These are phyloP conservation scores for Trichoderma simmonsii DNA, from an alignment of 2,329 filamentous ascomycete species.

Conservation along the genomic window DNA sequence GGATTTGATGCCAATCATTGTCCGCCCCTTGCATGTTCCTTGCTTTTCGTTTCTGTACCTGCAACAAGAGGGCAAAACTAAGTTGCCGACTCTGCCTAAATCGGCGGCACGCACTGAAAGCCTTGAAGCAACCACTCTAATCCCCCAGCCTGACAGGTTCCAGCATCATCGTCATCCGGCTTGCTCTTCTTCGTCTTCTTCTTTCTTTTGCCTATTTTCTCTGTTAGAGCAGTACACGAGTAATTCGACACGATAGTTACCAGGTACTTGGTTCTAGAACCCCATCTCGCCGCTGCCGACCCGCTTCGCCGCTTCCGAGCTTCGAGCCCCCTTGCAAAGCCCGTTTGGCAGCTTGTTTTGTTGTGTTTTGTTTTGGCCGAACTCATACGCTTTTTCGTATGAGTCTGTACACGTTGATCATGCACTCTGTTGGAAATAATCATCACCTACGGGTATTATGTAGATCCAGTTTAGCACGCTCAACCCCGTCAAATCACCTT, in stretches of 20 bases:
- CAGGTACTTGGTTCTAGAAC: background rate
- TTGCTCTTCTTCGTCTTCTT: background rate
- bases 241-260: too few relatives aligned
- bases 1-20: background rate
- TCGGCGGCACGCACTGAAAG: background rate
- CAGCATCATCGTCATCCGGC: background rate
- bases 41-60: background rate
- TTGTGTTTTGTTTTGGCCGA: background rate
- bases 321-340: background rate
- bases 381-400: background rate
- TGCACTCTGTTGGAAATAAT: background rate
- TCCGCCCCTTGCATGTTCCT: background rate
- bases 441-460: background rate
- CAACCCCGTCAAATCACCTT: background rate
- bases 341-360: background rate
- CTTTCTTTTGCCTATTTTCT: background rate
- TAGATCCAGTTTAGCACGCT: background rate
- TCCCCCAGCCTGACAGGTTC: background rate
- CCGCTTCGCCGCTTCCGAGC: slow-evolving; percentile 10
- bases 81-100: background rate
- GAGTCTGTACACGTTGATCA: background rate
- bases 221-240: too few relatives aligned
- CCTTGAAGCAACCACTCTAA: background rate
- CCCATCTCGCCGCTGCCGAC: slow-evolving; percentile 9
- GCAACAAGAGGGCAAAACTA: background rate